These are phyloP conservation scores for Cryphonectria parasitica DNA, from an alignment of 2,329 filamentous ascomycete genomes.

Conservation along the genomic window DNA sequence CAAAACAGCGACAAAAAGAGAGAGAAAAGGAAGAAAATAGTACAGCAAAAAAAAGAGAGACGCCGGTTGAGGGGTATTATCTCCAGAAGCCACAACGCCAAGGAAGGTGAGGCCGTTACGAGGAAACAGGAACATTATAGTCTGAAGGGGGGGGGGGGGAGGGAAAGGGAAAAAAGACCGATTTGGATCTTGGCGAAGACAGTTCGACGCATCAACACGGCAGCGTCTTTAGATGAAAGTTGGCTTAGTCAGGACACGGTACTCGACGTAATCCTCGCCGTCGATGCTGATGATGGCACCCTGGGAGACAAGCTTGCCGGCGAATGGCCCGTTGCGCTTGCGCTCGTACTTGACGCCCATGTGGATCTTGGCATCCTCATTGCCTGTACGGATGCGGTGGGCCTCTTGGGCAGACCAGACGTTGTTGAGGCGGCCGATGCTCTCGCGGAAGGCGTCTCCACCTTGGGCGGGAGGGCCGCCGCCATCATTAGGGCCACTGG, in stretches of 20 bases:
- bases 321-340: constrained; percentile 62
- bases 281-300: constrained; percentile 67
- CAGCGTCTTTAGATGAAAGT: constrained; percentile 54
- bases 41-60: background rate
- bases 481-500: background rate
- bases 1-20: background rate
- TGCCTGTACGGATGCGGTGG: constrained; percentile 46
- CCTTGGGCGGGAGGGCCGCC: background rate
- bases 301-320: constrained; percentile 65
- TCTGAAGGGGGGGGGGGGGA: background rate
- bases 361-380: constrained; percentile 60
- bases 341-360: constrained; percentile 66
- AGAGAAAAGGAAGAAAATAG: background rate
- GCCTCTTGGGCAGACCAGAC: constrained; percentile 61
- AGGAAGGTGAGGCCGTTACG: constrained; percentile 19
- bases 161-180: background rate
- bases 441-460: constrained; percentile 47
- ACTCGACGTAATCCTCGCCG: constrained; percentile 70
- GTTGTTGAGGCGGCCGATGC: constrained; percentile 57
- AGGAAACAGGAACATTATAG: background rate
- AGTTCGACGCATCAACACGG: too few species aligned
- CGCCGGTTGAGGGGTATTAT: constrained; percentile 23
- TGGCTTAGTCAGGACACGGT: constrained; percentile 66
- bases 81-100: constrained; percentile 30
- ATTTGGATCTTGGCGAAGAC: background rate